Percentiles rank a stretch among this genome's conserved stretches.
These are phyloP conservation scores for Nitzschia sp. DNA, from an alignment of 108 stramenopile species.

Conservation along the genomic window DNA sequence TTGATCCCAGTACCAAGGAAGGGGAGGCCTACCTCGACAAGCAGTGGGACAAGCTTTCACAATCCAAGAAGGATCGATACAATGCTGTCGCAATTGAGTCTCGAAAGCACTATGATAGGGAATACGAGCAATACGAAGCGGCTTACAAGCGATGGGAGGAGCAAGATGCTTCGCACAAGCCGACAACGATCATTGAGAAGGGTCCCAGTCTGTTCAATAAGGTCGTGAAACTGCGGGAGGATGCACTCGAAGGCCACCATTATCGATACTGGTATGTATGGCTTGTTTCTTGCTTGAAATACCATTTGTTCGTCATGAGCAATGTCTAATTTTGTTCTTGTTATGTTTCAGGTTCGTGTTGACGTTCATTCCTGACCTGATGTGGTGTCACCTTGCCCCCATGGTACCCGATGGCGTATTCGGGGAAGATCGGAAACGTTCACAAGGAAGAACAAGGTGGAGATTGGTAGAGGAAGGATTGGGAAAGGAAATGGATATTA, in stretches of 20 bases:
- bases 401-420: constrained; percentile 70
- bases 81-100: constrained; percentile 26
- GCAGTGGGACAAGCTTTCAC: constrained; percentile 24
- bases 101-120: constrained; percentile 22
- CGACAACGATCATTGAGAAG: constrained; percentile 10
- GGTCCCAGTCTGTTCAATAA: constrained; percentile 68
- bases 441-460: constrained; percentile 70
- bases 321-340: not conserved
- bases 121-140: constrained; percentile 17
- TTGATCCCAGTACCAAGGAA: constrained; percentile 2
- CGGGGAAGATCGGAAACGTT: constrained; percentile 55
- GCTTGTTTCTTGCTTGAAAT: not conserved
- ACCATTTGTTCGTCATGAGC: not conserved
- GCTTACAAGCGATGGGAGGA: constrained; percentile 23
- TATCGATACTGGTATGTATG: constrained; percentile 40
- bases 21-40: constrained; percentile 18
- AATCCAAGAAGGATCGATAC: constrained; percentile 31
- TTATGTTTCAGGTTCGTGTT: constrained; percentile 48
- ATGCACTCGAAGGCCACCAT: constrained; percentile 38
- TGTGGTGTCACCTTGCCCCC: constrained; percentile 86
- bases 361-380: constrained; percentile 84
- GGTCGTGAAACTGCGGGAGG: constrained; percentile 69
- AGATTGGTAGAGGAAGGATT: constrained; percentile 71
- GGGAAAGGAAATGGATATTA: constrained; percentile 82
- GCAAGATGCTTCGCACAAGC: constrained; percentile 8